Evolutionary conservation across 2,329 filamentous ascomycete species (phyloP), one percentile per base, ranked within the genome.

Genomic region (Venturia pyrina): DNA sequence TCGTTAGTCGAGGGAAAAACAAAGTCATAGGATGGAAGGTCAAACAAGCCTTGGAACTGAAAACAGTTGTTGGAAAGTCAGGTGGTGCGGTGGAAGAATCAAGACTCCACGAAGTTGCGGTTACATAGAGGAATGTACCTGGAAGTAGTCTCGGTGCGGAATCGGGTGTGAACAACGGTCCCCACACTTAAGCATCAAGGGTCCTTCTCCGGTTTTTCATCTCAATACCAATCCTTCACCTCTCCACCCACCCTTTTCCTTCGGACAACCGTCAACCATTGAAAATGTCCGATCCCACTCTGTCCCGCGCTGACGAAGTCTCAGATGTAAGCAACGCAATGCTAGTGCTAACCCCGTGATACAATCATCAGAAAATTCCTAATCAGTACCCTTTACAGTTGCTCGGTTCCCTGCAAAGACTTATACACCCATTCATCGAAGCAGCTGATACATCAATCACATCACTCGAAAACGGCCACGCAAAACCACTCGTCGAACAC

Each of bases 351-450:
- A 44, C 32, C 46, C 28, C 63, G 19, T 59, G n/a, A 44, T 17
- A 24, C 15, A 3, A 17, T 32, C n/a, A n/a, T 11, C 6, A 34
- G n/a, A 34, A 5, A 32, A 21, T 32, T 56, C 41, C 63, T 67
- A 69, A 71, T 66, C 63, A 68, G 17, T 69, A 66, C n/a, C 15
- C 8, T 28, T 59, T 15, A 2, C 69, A 92, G 89, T 82, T 92
- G 60, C 82, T 92, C 62, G 80, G 83, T 65, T 84, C 88, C 3
- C 84, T 93, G 62, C 84, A 88, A 75, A 78, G 81, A 10, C 80
- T 91, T 65, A 83, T 93, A 66, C 78, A 91, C 24, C 87, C 87
- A 0, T 92, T 89, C 75, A 86, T 93, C 70, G 82, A 79, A 68
- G 79, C 82, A n/a, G 88, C 89, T 50, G 89, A 93, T 75, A 81